Percentiles rank a stretch among this genome's conserved stretches.
These are phyloP conservation scores for Solanum ossicruentum DNA, from an alignment of 257 asterid genomes.

Conservation along the genomic window DNA sequence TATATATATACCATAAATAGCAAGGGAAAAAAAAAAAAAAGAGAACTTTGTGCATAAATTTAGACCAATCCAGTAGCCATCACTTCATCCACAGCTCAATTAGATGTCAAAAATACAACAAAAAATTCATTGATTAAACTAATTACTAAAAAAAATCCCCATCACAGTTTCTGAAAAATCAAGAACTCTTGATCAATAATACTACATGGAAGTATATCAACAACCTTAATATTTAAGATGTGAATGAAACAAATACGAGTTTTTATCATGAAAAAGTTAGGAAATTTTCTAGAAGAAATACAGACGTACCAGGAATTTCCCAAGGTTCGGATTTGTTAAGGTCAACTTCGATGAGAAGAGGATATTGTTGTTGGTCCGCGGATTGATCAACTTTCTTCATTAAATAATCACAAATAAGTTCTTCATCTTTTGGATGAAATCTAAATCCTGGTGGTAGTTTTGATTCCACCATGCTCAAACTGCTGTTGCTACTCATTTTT, in stretches of 20 bases:
- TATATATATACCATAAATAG: background rate
- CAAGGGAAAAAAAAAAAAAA: background rate
- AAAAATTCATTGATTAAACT: background rate
- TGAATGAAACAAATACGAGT: background rate
- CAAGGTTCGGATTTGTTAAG: slow-evolving; percentile 89
- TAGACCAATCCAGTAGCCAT: background rate
- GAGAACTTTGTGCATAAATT: background rate
- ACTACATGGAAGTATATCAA: no score
- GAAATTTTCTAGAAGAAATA: background rate
- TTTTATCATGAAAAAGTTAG: background rate
- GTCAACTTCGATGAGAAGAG: slow-evolving; percentile 62
- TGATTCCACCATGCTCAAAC: slow-evolving; percentile 64
- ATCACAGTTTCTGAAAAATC: background rate
- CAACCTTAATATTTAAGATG: background rate
- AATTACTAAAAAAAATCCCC: background rate
- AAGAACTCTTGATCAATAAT: background rate
- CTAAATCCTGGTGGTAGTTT: slow-evolving; percentile 85
- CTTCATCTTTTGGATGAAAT: slow-evolving; percentile 83
- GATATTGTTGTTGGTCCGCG: slow-evolving; percentile 4
- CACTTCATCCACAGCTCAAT: background rate
- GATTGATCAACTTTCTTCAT: slow-evolving; percentile 32
- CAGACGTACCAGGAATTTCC: slow-evolving; percentile 72
- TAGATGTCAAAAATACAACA: background rate
- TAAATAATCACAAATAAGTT: slow-evolving; percentile 70
- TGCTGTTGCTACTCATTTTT: slow-evolving; percentile 40